phyloP scores from a whole-genome alignment of 2,329 filamentous ascomycete genomes.

The Arthrobotrys musiformis region DNA sequence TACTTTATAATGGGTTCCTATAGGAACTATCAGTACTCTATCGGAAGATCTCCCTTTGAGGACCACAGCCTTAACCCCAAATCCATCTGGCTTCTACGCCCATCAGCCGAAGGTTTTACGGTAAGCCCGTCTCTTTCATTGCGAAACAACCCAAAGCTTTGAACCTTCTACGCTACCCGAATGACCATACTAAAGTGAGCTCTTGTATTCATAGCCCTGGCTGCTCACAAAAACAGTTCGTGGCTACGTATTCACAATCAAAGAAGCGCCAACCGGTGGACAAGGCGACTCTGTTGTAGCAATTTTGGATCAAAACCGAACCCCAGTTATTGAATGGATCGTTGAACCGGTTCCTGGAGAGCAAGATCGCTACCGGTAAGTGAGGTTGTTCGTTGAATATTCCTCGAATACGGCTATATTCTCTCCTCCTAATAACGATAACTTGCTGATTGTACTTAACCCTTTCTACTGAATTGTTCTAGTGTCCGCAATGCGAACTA shows the following conservation, averaged over 20 bases:
- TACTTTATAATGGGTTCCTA: neutral
- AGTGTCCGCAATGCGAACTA: neutral
- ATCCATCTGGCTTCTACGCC: neutral
- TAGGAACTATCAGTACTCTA: neutral
- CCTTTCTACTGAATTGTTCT: neutral
- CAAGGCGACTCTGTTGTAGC: neutral
- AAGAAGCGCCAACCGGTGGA: neutral
- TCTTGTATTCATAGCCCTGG: neutral
- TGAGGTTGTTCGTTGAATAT: too few species aligned
- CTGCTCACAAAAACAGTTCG: neutral
- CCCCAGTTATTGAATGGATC: neutral
- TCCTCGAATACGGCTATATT: too few species aligned
- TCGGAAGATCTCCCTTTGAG: neutral
- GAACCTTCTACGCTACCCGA: too few species aligned
- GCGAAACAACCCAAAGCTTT: too few species aligned
- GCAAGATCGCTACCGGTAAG: neutral
- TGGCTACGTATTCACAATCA: neutral
- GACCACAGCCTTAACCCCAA: neutral
- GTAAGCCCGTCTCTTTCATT: neutral
- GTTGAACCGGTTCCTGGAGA: neutral
- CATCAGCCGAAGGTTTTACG: neutral
- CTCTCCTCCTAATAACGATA: too few species aligned
- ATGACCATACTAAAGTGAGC: neutral
- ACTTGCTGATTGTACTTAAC: too few species aligned
- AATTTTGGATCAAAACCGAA: neutral